A percentile compares a stretch with the other conserved stretches of the same genome.
Evolutionary conservation across 805 yeast species (phyloP).

Genomic region (Kuraishia floccosa): DNA sequence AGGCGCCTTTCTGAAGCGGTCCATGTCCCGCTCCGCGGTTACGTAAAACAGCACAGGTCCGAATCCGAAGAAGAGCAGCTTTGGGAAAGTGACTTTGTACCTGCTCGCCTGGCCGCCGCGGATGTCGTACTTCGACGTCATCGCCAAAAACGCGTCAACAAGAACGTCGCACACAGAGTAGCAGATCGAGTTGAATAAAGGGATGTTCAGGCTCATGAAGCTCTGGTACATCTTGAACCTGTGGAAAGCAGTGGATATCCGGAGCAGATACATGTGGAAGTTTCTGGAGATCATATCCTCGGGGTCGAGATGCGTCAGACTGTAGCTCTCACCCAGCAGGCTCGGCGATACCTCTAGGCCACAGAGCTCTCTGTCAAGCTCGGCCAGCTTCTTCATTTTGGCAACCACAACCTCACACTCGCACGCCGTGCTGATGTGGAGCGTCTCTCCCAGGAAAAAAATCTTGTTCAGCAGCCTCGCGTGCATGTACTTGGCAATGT

Average conservation of each 20-base stretch:
- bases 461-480: not conserved
- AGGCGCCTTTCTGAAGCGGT: too few species aligned
- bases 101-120: too few species aligned
- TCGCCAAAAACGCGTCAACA: too few species aligned
- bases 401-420: not conserved
- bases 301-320: too few species aligned
- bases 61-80: too few species aligned
- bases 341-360: too few species aligned
- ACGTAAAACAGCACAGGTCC: too few species aligned
- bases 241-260: not conserved
- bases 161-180: too few species aligned
- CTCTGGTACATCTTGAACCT: not conserved
- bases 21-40: too few species aligned
- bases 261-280: not conserved
- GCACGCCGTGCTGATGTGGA: not conserved
- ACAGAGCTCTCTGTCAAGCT: not conserved
- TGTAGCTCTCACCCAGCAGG: too few species aligned
- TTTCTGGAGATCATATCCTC: not conserved
- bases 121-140: too few species aligned
- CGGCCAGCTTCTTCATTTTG: constrained; percentile 1
- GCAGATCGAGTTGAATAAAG: constrained; percentile 1
- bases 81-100: too few species aligned
- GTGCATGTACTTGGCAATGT: not conserved
- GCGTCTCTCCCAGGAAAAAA: not conserved
- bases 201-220: not conserved